phyloP scores from a whole-genome alignment of 1,284 basidiomycete species.

The Naganishia cerealis region DNA sequence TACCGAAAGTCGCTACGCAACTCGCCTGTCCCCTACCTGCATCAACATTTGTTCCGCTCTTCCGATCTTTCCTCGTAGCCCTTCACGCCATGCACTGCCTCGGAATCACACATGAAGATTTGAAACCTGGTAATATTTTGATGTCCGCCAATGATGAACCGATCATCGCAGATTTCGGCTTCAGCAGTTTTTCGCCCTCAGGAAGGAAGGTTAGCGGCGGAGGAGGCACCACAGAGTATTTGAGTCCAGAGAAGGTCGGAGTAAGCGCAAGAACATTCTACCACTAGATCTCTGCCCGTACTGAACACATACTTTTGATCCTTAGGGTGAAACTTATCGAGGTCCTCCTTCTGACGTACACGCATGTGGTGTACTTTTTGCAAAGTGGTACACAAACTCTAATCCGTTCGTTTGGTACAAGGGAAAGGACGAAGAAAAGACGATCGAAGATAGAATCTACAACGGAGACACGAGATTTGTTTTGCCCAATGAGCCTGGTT shows the following conservation, averaged over 20 bases:
- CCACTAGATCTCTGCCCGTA: not conserved
- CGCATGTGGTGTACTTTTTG: slow-evolving; percentile 48
- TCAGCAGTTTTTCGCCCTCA: slow-evolving; percentile 46
- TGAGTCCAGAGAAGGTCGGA: slow-evolving; percentile 49
- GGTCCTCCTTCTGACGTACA: slow-evolving; percentile 50
- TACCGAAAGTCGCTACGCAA: slow-evolving; percentile 28
- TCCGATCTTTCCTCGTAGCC: slow-evolving; percentile 44
- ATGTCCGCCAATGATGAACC: slow-evolving; percentile 39
- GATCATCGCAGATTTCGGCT: slow-evolving; percentile 50
- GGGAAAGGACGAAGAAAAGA: slow-evolving; percentile 36
- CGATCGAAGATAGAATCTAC: slow-evolving; percentile 40
- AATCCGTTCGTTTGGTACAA: slow-evolving; percentile 43
- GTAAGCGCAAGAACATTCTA: slow-evolving; percentile 37
- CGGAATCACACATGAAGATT: slow-evolving; percentile 50
- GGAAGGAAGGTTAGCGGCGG: slow-evolving; percentile 40
- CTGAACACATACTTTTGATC: not conserved
- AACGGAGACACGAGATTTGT: slow-evolving; percentile 35
- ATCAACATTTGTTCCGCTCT: slow-evolving; percentile 41
- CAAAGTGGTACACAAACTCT: slow-evolving; percentile 43
- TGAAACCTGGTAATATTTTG: slow-evolving; percentile 52
- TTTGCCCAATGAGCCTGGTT: slow-evolving; percentile 31
- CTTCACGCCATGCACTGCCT: slow-evolving; percentile 47
- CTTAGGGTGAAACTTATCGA: slow-evolving; percentile 39
- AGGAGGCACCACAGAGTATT: slow-evolving; percentile 52
- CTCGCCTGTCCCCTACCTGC: slow-evolving; percentile 18